Conservation (phyloP, 2,329 filamentous ascomycete genomes). For the Aspergillus sp. region DNA sequence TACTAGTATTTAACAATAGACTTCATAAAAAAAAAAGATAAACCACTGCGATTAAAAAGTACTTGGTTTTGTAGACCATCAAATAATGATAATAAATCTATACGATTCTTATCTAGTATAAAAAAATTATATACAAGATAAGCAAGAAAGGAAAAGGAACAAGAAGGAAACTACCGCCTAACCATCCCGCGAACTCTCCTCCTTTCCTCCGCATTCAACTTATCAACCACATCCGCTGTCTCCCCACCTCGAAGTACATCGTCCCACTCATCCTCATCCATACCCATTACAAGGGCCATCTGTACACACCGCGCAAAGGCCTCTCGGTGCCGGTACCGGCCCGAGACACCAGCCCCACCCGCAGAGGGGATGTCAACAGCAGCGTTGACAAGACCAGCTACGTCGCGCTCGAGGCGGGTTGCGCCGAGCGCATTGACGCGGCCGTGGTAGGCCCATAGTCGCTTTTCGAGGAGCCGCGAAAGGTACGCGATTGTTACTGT, state of each 20-base stretch:
- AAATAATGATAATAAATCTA: background rate
- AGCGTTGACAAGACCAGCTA: constrained; percentile 67
- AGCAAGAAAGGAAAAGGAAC: background rate
- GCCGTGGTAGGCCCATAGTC: constrained; percentile 77
- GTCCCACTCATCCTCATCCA: constrained; percentile 96
- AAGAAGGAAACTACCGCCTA: constrained; percentile 34
- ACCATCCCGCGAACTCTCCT: constrained; percentile 67
- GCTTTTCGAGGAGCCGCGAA: constrained; percentile 77
- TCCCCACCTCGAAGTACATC: constrained; percentile 60
- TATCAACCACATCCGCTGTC: constrained; percentile 56
- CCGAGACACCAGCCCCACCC: constrained; percentile 19
- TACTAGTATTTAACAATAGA: background rate
- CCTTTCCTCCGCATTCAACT: constrained; percentile 71
- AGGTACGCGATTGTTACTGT: constrained; percentile 73
- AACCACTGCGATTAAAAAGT: background rate
- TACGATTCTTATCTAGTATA: background rate
- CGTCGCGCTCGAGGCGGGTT: constrained; percentile 78
- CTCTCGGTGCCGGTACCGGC: constrained; percentile 74
- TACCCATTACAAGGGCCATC: constrained; percentile 82
- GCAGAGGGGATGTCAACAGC: constrained; percentile 37
- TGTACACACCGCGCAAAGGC: constrained; percentile 74
- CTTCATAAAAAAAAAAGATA: background rate
- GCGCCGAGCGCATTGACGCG: constrained; percentile 79
- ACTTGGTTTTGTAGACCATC: background rate
- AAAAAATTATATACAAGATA: background rate